A percentile compares a stretch with the other conserved stretches of the same genome.
Conservation (phyloP, 1,139 yeast species). For the Yamadazyma trypodendri region DNA sequence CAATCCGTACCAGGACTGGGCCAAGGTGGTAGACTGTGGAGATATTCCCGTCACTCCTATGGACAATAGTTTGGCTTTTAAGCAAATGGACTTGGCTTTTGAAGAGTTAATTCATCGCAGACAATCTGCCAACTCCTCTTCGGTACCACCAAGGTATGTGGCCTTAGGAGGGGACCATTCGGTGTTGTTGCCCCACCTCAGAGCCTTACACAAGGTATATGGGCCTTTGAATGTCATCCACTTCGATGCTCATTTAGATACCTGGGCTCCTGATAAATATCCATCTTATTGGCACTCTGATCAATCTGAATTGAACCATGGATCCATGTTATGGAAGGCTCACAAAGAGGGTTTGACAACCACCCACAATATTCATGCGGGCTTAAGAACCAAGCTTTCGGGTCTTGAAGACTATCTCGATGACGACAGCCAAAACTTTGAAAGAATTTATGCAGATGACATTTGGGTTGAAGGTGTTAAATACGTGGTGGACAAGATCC, state of each 20-base stretch:
- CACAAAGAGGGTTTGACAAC: conserved; percentile 62
- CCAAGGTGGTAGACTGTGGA: conserved; percentile 71
- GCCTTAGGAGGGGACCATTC: conserved; percentile 83
- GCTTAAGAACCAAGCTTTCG: conserved; percentile 65
- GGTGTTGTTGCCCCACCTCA: conserved; percentile 63
- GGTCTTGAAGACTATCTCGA: conserved; percentile 64
- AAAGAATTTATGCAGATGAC: conserved; percentile 66
- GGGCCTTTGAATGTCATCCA: conserved; percentile 71
- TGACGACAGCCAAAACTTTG: conserved; percentile 63
- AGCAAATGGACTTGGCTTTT: conserved; percentile 70
- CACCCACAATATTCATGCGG: conserved; percentile 64
- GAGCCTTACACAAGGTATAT: conserved; percentile 57
- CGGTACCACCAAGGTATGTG: conserved; percentile 56
- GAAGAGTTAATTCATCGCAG: conserved; percentile 48
- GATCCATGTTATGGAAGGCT: conserved; percentile 82
- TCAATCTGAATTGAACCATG: conserved; percentile 67
- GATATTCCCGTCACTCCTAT: conserved; percentile 78
- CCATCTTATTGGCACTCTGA: conserved; percentile 73
- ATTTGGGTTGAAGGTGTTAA: conserved; percentile 62
- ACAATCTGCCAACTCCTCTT: conserved; percentile 21
- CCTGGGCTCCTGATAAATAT: conserved; percentile 68
- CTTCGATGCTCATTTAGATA: conserved; percentile 78
- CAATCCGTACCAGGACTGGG: conserved; percentile 70
- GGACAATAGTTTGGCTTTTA: conserved; percentile 67
- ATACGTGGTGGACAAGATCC: conserved; percentile 49